A percentile compares a stretch with the other conserved stretches of the same genome.
phyloP scores from a whole-genome alignment of 2,329 filamentous ascomycete species.

The Aspergillus niger region DNA sequence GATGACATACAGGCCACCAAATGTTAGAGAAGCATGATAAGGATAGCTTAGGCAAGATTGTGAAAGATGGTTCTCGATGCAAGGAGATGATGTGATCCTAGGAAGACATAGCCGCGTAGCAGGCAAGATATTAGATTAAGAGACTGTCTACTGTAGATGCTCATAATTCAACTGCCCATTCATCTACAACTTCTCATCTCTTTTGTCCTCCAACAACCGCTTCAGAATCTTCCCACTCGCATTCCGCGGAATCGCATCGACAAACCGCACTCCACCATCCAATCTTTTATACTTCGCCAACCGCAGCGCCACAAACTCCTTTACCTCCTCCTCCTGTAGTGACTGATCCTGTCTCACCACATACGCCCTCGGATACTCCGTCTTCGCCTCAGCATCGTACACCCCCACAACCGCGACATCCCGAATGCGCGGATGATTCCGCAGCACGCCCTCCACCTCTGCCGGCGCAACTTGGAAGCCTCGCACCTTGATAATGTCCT shows the following conservation, averaged over 20 bases:
- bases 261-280: not conserved
- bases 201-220: not conserved
- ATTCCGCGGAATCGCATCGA: not conserved
- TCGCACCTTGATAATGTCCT: conserved; percentile 59
- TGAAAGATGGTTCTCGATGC: no score
- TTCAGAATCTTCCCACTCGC: not conserved
- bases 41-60: no score
- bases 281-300: not conserved
- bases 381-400: not conserved
- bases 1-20: no score
- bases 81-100: no score
- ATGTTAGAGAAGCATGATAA: no score
- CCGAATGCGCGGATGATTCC: conserved; percentile 44
- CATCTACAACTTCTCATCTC: no score
- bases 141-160: no score
- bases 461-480: conserved; percentile 65
- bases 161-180: no score
- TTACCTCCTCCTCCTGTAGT: not conserved
- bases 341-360: not conserved
- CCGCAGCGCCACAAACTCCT: not conserved
- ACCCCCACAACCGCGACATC: conserved; percentile 62
- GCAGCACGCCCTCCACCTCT: conserved; percentile 56
- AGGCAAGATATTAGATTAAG: no score
- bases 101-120: no score
- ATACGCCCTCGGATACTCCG: not conserved